Evolutionary conservation across 805 yeast genomes (phyloP), one percentile per base, ranked within the genome.

Genomic region (Candida khao-thaluensis): DNA sequence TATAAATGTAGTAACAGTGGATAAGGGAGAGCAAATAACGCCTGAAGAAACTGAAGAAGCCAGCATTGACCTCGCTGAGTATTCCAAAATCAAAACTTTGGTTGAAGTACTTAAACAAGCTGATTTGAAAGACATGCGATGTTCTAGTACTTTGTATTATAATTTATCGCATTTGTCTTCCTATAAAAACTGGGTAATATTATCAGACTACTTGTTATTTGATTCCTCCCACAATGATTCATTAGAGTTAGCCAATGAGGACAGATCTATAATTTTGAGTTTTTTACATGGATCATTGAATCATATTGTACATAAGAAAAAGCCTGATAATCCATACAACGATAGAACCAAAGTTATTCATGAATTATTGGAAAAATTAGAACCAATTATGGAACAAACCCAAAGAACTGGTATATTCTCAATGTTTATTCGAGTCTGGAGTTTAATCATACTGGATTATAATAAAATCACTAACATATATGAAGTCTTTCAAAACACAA

Each of bases 251-350:
- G 2, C 17, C 10, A 25, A 18, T 28, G 23, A 25, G 5, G 37
- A 38, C 15, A 38, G 21, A n/a, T 11, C 31, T 43, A 47, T 37
- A 17, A 31, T 76, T 12, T 47, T 77, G 16, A 54, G 62, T 8
- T 54, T 75, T 25, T 48, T 77, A 1, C 48, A 60, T 32, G 82
- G 82, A 1, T 50, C 66, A 4, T 51, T 71, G 1, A 40, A 52
- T 3, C 40, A 51, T 27, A 56, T 71, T 6, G 56, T 59, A 25
- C 33, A 54, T 7, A 56, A 50, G 24, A 66, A 57, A 8, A 55
- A 52, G 30, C 37, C 49, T 12, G 42, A 49, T 1, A 37, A 42
- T 7, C 49, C 43, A 12, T 9, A 29, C 12, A 38, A 41, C 12
- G 36, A 37, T 30, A 18, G 27, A 6, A 27, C 23, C 3, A 21